These are phyloP conservation scores for Kazachstania taianensis DNA, from an alignment of 805 yeast species.

Conservation along the genomic window DNA sequence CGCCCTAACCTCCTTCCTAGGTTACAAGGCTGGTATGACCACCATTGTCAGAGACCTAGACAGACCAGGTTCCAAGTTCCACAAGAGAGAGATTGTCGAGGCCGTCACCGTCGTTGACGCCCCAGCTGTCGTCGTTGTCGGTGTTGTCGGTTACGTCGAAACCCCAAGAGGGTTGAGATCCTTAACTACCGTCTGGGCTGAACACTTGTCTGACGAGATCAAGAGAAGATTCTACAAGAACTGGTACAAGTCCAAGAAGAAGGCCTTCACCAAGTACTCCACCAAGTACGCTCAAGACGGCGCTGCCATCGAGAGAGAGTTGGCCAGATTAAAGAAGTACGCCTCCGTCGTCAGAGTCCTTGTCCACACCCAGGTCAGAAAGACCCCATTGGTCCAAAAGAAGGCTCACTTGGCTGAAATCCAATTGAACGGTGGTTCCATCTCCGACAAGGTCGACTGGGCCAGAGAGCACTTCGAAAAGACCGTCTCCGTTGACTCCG, in stretches of 20 bases:
- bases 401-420: slow-evolving; percentile 99
- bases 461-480: slow-evolving; percentile 98
- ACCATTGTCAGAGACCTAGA: slow-evolving; percentile 99
- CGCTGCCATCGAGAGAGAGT: slow-evolving; percentile 84
- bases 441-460: slow-evolving; percentile 96
- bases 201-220: slow-evolving; percentile 97
- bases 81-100: slow-evolving; percentile 99
- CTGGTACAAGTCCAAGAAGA: slow-evolving; percentile 99
- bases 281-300: slow-evolving; percentile 92
- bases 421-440: slow-evolving; percentile 99
- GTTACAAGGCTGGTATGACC: slow-evolving; percentile 99
- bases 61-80: slow-evolving; percentile 99
- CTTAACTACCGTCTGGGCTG: slow-evolving; percentile 99
- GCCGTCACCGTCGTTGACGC: slow-evolving; percentile 99
- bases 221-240: slow-evolving; percentile 99
- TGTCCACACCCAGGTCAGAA: slow-evolving; percentile 98
- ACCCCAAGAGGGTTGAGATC: slow-evolving; percentile 99
- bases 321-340: slow-evolving; percentile 98
- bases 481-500: slow-evolving; percentile 91
- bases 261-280: slow-evolving; percentile 99
- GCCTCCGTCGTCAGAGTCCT: slow-evolving; percentile 97
- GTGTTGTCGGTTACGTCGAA: slow-evolving; percentile 99
- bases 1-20: slow-evolving; percentile 98
- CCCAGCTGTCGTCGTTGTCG: slow-evolving; percentile 97
- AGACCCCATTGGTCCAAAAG: slow-evolving; percentile 98